Evolutionary conservation across 176 grass and related monocot genomes (phyloP).

Genomic region (Secale cereale): DNA sequence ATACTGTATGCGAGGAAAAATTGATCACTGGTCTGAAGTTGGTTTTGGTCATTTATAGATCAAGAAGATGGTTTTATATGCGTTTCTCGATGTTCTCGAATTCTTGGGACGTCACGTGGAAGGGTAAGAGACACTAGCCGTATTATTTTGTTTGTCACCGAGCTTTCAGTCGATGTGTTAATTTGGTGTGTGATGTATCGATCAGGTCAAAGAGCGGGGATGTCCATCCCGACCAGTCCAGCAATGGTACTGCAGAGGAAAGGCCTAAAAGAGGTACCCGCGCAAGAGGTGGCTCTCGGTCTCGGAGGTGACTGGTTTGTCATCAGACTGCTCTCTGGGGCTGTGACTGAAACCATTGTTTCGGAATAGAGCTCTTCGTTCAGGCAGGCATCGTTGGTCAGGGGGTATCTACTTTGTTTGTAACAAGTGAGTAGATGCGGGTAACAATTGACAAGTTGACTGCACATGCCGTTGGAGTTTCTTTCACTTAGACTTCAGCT

Average conservation of each 20-base stretch:
- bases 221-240: neutral
- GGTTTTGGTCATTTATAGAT: constrained; percentile 40
- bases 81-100: constrained; percentile 40
- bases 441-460: neutral
- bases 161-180: neutral
- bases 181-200: neutral
- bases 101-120: constrained; percentile 25
- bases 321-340: neutral
- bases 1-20: neutral
- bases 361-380: too few relatives aligned
- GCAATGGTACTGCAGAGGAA: neutral
- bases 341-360: neutral
- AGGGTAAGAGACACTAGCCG: constrained; percentile 27
- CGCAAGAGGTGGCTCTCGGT: neutral
- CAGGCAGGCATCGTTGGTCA: neutral
- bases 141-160: neutral
- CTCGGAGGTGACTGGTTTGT: neutral
- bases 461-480: neutral
- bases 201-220: neutral
- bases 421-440: neutral
- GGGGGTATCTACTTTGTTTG: constrained; percentile 15
- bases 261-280: neutral
- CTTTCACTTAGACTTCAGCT: neutral
- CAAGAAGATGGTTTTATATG: constrained; percentile 74
- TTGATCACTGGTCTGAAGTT: neutral